phyloP scores from a whole-genome alignment of 2,329 filamentous ascomycete genomes.

The Hypoxylon sp. region DNA sequence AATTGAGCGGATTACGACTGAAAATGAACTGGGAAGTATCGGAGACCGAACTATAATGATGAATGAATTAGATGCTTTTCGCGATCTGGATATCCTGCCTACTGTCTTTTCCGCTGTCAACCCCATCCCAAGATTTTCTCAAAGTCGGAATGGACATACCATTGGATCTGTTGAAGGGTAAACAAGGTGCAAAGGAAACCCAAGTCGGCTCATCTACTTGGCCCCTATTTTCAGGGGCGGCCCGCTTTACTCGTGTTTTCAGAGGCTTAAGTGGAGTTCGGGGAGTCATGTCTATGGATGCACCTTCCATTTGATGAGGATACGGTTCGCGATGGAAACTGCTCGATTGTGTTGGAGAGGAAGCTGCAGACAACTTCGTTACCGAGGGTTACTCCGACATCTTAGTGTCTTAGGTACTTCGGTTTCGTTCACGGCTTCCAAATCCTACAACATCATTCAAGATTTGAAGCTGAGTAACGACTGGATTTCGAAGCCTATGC shows the following conservation, averaged over 20 bases:
- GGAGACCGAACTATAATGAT: not conserved
- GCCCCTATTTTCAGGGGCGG: constrained; percentile 1
- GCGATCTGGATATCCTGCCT: not conserved
- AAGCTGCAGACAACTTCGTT: not conserved
- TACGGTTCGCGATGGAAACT: not conserved
- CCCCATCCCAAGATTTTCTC: not conserved
- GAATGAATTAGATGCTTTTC: not conserved
- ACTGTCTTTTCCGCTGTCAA: not conserved
- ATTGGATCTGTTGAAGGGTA: not conserved
- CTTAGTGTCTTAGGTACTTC: not conserved
- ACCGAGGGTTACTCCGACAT: not conserved
- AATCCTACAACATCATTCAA: not conserved
- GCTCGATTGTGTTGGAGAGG: not conserved
- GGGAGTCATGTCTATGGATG: not conserved
- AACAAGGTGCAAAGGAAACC: not conserved
- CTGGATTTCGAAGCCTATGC: not conserved
- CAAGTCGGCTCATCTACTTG: not conserved
- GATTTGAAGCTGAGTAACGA: not conserved
- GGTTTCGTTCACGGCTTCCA: not conserved
- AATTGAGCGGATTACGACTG: not conserved
- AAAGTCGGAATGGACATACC: not conserved
- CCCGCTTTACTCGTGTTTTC: not conserved
- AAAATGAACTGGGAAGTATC: not conserved
- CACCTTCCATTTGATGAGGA: constrained; percentile 3
- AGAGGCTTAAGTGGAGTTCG: not conserved